Evolutionary conservation across 805 yeast species (phyloP).

Genomic region (Saccharomycopsis sp.): DNA sequence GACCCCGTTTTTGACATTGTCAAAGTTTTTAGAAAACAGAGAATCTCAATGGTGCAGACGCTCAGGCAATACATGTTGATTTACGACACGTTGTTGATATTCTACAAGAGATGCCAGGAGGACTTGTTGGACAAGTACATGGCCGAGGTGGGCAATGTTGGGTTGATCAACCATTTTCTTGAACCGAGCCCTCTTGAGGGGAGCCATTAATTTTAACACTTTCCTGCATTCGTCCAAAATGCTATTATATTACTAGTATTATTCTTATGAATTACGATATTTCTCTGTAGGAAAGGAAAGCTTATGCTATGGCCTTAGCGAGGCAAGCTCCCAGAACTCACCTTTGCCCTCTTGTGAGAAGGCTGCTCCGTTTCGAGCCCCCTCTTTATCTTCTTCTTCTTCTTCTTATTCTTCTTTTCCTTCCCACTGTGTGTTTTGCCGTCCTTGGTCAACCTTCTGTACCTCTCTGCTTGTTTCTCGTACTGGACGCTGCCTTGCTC

Average conservation of each 20-base stretch:
- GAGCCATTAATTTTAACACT: background rate
- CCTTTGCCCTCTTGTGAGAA: too few relatives aligned
- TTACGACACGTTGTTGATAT: constrained; percentile 42
- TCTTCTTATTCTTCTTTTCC: constrained; percentile 6
- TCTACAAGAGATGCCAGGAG: constrained; percentile 3
- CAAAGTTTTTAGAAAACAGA: constrained; percentile 58
- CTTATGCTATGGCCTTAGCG: too few relatives aligned
- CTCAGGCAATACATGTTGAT: constrained; percentile 66
- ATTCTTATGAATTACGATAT: too few relatives aligned
- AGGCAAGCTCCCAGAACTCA: too few relatives aligned
- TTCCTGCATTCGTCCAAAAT: too few relatives aligned
- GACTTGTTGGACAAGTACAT: constrained; percentile 1
- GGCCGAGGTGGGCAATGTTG: constrained; percentile 1
- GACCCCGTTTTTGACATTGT: constrained; percentile 60
- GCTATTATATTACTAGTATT: too few relatives aligned
- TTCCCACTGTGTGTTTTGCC: constrained; percentile 4
- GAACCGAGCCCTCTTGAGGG: background rate
- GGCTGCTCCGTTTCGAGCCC: too few relatives aligned
- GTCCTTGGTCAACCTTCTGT: constrained; percentile 9
- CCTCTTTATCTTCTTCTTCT: background rate
- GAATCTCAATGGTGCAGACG: constrained; percentile 80
- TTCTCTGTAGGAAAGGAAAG: too few relatives aligned
- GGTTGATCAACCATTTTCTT: background rate
- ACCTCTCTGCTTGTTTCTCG: constrained; percentile 7
- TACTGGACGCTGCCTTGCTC: background rate